These are phyloP conservation scores for Hypericum androsaemum DNA, from an alignment of 345 rosid genomes.

Conservation along the genomic window DNA sequence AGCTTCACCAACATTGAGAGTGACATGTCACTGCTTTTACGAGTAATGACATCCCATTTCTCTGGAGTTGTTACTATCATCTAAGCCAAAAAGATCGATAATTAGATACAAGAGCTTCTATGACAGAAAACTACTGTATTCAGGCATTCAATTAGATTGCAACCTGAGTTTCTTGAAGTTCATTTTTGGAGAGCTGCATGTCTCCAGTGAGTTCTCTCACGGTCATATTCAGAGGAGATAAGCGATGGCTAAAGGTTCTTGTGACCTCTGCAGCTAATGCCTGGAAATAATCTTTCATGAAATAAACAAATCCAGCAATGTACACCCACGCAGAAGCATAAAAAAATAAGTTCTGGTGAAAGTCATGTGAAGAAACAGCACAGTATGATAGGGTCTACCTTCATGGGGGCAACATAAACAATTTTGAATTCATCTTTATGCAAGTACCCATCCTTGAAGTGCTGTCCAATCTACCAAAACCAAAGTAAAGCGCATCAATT, in stretches of 20 bases:
- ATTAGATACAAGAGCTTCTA: conserved; percentile 9
- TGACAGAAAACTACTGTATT: conserved; percentile 9
- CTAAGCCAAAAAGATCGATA: conserved; percentile 27
- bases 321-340: not conserved
- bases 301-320: conserved; percentile 3
- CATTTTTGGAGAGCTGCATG: conserved; percentile 88
- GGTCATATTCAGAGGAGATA: conserved; percentile 76
- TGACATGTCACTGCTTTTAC: conserved; percentile 98
- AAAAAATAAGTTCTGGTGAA: not conserved
- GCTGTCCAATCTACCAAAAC: conserved; percentile 72
- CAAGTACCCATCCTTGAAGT: conserved; percentile 88
- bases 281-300: conserved; percentile 28
- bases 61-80: conserved; percentile 99
- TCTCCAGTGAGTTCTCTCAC: conserved; percentile 99
- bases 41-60: conserved; percentile 99
- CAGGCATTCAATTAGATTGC: conserved; percentile 8
- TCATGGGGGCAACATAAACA: conserved; percentile 99
- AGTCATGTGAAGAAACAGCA: not conserved
- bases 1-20: conserved; percentile 95
- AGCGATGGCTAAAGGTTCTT: conserved; percentile 76
- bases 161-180: conserved; percentile 96
- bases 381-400: conserved; percentile 36
- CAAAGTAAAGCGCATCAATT: not conserved
- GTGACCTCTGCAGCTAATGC: conserved; percentile 99
- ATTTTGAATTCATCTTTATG: conserved; percentile 94